Evolutionary conservation across 108 stramenopile species (phyloP), one percentile per base, ranked within the genome.

Genomic region (Pseudonitzschia multiseries): DNA sequence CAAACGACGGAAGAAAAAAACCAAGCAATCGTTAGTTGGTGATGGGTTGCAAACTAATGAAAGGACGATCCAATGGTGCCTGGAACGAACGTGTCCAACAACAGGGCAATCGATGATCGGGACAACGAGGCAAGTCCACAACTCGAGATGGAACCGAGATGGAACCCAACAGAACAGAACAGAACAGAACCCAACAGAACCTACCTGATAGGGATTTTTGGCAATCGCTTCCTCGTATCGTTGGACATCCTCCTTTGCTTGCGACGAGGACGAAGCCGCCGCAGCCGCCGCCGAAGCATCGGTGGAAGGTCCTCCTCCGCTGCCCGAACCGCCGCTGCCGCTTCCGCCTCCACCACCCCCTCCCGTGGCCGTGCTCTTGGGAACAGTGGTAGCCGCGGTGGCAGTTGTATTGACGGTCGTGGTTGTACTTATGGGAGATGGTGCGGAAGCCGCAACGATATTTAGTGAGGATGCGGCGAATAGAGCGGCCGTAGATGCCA

Each of bases 171-270:
- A 42, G 42, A 6, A 42, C 42, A 9, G 42, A 6, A 42, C 42
- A 9, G 42, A 6, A 42, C 42, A 9, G 42, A 6, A 42, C 42
- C 18, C 4, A 18, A 52, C n/a, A 9, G 20, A 26, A 41, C 77
- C 42, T 72, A 78, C 77, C 44, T 70, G 66, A 72, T 72, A 72
- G 6, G 77, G 77, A 51, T 78, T 28, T 15, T 51, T 67, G 17
- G 48, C 40, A 26, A 71, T 32, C 12, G 71, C 31, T 28, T 72
- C 57, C 41, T 78, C 52, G 17, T 68, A 54, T 68, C 42, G 29
- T 61, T 57, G 65, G 18, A 78, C 71, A 57, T 78, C 77, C 48
- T 72, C 50, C 26, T 67, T 64, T 56, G 28, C 54, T 68, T 21
- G 60, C 21, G 75, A 40, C 28, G 32, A 13, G 13, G 61, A 31